A percentile compares a stretch with the other conserved stretches of the same genome.
These are phyloP conservation scores for Eucalyptus microcorys DNA, from an alignment of 345 rosid genomes.

Conservation along the genomic window DNA sequence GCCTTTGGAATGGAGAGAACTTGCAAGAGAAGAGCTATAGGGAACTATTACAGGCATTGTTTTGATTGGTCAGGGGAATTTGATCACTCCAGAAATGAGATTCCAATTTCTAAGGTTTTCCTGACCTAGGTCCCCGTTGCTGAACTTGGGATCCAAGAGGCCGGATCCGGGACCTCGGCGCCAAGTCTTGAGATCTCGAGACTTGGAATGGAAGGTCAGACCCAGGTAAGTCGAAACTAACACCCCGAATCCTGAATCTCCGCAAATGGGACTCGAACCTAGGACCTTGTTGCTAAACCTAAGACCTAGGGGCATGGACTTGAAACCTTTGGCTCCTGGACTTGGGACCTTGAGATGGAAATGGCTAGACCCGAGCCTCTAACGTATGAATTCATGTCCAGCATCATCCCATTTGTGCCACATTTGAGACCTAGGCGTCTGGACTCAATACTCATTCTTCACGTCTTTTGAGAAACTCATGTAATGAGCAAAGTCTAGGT, in stretches of 20 bases:
- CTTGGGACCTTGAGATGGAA: neutral
- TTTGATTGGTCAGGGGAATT: neutral
- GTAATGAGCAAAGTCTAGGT: neutral
- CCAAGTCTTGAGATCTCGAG: no score
- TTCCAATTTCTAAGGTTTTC: neutral
- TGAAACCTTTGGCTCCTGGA: neutral
- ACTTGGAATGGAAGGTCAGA: neutral
- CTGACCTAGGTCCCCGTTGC: fast-evolving
- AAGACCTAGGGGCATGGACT: neutral
- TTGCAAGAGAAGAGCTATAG: neutral
- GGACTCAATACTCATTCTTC: neutral
- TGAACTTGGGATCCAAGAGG: neutral
- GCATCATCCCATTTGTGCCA: fast-evolving
- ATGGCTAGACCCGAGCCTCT: neutral
- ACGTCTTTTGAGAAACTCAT: neutral
- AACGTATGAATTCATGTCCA: fast-evolving
- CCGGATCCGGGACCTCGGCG: fast-evolving
- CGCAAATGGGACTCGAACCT: neutral
- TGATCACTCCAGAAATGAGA: neutral
- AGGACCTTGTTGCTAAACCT: neutral
- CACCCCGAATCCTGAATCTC: neutral
- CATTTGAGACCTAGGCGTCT: fast-evolving
- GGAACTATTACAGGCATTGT: neutral
- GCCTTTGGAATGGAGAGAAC: neutral
- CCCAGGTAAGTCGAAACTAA: neutral